Evolutionary conservation across 1,139 yeast genomes (phyloP).

Genomic region (Debaryomyces psychrophilus): DNA sequence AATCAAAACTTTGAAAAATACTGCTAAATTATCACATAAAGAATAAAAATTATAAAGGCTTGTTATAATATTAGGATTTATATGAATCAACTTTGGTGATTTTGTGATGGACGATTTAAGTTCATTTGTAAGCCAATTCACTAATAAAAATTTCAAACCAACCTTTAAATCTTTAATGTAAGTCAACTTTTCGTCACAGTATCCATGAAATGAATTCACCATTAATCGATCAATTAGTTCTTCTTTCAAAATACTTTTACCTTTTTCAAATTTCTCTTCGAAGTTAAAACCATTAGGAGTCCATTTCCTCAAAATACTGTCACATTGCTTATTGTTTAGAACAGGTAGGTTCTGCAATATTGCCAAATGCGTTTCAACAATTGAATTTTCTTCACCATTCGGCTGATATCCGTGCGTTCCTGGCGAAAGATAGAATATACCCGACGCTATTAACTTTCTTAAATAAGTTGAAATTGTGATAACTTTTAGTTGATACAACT

Average conservation of each 20-base stretch:
- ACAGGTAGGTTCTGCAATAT: constrained; percentile 60
- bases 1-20: constrained; percentile 45
- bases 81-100: constrained; percentile 42
- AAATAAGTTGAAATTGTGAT: constrained; percentile 69
- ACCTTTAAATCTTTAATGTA: constrained; percentile 31
- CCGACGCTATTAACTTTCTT: constrained; percentile 80
- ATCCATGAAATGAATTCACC: constrained; percentile 18
- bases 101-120: constrained; percentile 33
- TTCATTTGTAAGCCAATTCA: constrained; percentile 48
- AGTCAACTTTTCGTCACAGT: constrained; percentile 18
- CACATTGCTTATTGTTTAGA: constrained; percentile 53
- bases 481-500: constrained; percentile 53
- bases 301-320: constrained; percentile 51
- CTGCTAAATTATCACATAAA: constrained; percentile 40
- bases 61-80: constrained; percentile 37
- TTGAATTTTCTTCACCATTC: constrained; percentile 22
- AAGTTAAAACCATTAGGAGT: constrained; percentile 36
- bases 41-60: constrained; percentile 38
- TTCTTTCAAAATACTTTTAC: constrained; percentile 28
- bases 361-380: constrained; percentile 48
- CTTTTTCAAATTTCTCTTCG: constrained; percentile 32
- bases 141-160: constrained; percentile 47
- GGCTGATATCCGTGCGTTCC: constrained; percentile 14
- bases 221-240: constrained; percentile 31
- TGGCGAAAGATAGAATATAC: constrained; percentile 61